These are phyloP conservation scores for Collybia mongolica DNA, from an alignment of 768 basidiomycete species.

Conservation along the genomic window DNA sequence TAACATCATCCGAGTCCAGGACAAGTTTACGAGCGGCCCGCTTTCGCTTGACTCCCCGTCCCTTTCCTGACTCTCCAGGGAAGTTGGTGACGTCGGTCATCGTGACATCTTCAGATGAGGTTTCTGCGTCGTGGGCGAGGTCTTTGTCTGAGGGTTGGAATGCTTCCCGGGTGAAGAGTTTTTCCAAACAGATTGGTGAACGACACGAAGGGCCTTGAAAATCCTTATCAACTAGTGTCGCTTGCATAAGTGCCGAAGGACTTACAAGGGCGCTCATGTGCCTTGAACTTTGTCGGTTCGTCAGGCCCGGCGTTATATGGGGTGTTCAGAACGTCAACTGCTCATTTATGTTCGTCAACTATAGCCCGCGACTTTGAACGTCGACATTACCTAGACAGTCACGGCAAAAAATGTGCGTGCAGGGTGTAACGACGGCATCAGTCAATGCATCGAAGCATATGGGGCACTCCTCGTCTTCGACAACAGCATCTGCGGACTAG, in stretches of 20 bases:
- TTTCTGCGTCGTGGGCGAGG: slow-evolving; percentile 19
- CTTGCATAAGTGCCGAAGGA: background rate
- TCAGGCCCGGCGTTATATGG: slow-evolving; percentile 32
- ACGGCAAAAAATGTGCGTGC: slow-evolving; percentile 61
- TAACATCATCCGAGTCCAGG: slow-evolving; percentile 26
- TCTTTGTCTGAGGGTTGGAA: slow-evolving; percentile 61
- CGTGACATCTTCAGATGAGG: slow-evolving; percentile 27
- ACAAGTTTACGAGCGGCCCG: slow-evolving; percentile 14
- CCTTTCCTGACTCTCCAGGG: slow-evolving; percentile 15
- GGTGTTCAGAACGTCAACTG: slow-evolving; percentile 44
- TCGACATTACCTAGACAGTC: slow-evolving; percentile 47
- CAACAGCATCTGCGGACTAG: slow-evolving; percentile 46
- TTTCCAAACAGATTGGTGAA: slow-evolving; percentile 39
- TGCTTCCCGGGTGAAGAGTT: slow-evolving; percentile 52
- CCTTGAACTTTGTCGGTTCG: slow-evolving; percentile 33
- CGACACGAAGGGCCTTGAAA: slow-evolving; percentile 64
- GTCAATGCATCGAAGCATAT: slow-evolving; percentile 63
- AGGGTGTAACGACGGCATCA: slow-evolving; percentile 55
- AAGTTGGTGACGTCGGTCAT: slow-evolving; percentile 22
- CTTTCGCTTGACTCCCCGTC: slow-evolving; percentile 12
- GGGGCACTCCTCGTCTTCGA: slow-evolving; percentile 60
- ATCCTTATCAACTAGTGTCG: slow-evolving; percentile 1
- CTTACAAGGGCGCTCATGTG: slow-evolving; percentile 52
- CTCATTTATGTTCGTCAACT: too few relatives aligned
- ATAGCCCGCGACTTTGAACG: too few relatives aligned